Base-by-base conservation (phyloP, 148 eudicot genomes). In the Cornus kousa region DNA sequence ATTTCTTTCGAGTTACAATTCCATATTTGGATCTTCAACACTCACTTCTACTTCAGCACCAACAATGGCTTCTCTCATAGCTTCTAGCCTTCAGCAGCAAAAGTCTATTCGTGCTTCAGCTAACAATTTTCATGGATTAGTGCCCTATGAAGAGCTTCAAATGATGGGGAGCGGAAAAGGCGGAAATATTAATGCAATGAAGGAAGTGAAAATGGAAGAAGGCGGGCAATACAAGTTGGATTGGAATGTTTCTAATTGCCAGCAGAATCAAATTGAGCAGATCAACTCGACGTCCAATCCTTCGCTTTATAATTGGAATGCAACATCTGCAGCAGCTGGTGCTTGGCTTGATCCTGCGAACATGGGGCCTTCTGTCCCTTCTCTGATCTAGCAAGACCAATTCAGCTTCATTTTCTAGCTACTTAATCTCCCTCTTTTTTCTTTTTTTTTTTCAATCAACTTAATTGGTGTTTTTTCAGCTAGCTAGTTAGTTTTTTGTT, bases 301-400 rank as follows among this genome's bases (percentile, higher is more conserved):
- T 59, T 86, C 84, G 46, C 40, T 86, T 53, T 71, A 80, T 9
- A 9, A 6, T 66, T 91, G 95, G 95, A 84, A 80, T 88, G 62
- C 70, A 5, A 59, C 72, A 28, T 28, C 28, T 28, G 28, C 28
- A 72, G 83, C 75, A 69, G 76, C 74, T 78, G 81, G 88, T 78
- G 77, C 88, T 79, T 93, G 95, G 95, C 87, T 91, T 79, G 93
- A 89, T 84, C 91, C 93, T 74, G 82, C 90, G 39, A 87, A 80
- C 76, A 76, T 86, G 67, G 89, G 91, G 22, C 85, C 94, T 74
- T 91, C 93, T 43, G 88, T 90, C 73, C 87, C 94, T 64, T 91
- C 93, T 82, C 84, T 90, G 84, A 91, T 91, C 83, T 92, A 79
- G 85, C 19, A 5, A 72, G n/a, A 28, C 12, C 73, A 17, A 40